phyloP scores from a whole-genome alignment of 129 eudicot genomes.

The Apium graveolens region DNA sequence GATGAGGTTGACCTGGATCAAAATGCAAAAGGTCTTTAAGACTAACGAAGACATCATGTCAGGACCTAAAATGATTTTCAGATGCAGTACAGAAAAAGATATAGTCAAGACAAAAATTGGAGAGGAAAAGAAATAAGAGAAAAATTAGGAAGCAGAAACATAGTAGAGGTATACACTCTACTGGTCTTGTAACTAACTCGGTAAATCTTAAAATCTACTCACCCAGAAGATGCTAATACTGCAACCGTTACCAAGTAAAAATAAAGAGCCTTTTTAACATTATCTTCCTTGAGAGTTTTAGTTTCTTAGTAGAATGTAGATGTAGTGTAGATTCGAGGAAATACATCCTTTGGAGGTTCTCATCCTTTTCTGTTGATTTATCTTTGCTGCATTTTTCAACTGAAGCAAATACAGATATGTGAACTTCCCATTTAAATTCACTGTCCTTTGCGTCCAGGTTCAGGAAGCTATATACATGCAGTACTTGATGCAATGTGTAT shows the following conservation, averaged over 20 bases:
- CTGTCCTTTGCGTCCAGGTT: neutral
- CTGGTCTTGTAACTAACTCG: neutral
- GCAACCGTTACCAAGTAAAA: neutral
- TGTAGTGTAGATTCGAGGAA: neutral
- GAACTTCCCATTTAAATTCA: neutral
- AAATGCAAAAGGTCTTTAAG: neutral
- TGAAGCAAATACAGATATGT: neutral
- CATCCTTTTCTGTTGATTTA: neutral
- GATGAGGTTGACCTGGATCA: neutral
- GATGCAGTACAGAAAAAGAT: neutral
- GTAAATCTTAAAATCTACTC: neutral
- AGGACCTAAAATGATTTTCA: neutral
- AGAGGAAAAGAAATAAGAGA: neutral
- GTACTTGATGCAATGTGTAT: neutral
- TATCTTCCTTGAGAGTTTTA: neutral
- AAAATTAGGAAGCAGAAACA: neutral
- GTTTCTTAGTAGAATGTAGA: neutral
- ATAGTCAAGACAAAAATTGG: neutral
- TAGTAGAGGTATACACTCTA: neutral
- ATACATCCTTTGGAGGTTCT: neutral
- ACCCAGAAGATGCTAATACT: neutral
- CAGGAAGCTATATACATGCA: neutral
- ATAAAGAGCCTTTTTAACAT: neutral
- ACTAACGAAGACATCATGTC: neutral
- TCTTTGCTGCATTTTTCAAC: neutral